Evolutionary conservation across 768 basidiomycete genomes (phyloP).

Genomic region (Tephrocybe rancida): DNA sequence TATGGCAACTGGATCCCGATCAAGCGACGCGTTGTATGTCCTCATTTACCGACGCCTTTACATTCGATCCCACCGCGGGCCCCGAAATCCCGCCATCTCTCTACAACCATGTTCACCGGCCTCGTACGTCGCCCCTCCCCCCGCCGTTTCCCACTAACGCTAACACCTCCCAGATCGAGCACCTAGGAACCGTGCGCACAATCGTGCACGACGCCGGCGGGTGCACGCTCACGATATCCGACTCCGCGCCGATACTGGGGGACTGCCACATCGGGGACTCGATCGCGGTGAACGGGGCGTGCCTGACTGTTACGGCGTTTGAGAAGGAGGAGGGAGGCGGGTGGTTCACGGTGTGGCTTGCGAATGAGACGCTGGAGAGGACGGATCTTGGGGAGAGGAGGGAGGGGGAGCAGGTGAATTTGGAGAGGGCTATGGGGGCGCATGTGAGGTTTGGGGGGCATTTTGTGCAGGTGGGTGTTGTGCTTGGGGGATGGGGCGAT

Average conservation of each 20-base stretch:
- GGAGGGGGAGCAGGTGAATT: constrained; percentile 82
- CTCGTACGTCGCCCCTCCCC: constrained; percentile 61
- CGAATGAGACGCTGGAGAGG: constrained; percentile 90
- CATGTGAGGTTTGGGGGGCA: constrained; percentile 95
- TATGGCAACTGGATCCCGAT: no score
- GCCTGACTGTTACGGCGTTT: constrained; percentile 91
- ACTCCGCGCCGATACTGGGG: constrained; percentile 71
- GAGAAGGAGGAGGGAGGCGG: constrained; percentile 61
- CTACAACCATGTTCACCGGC: constrained; percentile 70
- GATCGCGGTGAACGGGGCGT: constrained; percentile 86
- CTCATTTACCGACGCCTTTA: constrained; percentile 10
- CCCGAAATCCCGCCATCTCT: background rate
- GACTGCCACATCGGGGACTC: constrained; percentile 96
- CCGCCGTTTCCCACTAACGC: background rate
- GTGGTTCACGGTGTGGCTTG: constrained; percentile 93
- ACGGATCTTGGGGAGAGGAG: constrained; percentile 87
- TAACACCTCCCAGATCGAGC: constrained; percentile 75
- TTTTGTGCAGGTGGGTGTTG: constrained; percentile 81
- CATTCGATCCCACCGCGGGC: background rate
- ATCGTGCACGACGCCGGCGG: constrained; percentile 71
- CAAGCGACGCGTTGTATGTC: constrained; percentile 3
- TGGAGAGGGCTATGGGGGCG: constrained; percentile 93
- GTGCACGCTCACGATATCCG: constrained; percentile 78
- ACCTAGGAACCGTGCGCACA: constrained; percentile 72
- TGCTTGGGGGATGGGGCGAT: background rate